A percentile compares a stretch with the other conserved stretches of the same genome.
Conservation (phyloP, 208 protist species). For the Entamoeba histolytica region DNA sequence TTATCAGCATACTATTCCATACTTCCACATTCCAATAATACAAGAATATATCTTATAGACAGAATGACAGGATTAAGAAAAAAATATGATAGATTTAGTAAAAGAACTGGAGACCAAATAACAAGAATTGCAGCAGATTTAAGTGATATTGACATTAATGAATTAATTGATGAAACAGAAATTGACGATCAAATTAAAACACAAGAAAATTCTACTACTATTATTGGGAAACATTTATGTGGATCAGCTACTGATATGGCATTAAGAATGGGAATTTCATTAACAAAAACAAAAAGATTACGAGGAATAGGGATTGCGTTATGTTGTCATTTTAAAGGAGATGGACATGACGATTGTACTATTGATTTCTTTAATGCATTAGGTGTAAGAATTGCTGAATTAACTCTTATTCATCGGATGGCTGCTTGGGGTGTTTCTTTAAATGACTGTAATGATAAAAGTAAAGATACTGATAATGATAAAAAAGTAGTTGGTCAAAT, state of each 20-base stretch:
- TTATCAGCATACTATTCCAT: neutral
- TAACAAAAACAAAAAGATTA: neutral
- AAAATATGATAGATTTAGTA: neutral
- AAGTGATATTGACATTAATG: neutral
- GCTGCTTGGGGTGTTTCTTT: neutral
- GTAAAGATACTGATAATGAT: neutral
- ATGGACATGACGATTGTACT: neutral
- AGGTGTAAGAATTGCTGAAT: neutral
- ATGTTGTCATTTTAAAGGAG: neutral
- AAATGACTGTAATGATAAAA: neutral
- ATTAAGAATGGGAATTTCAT: neutral
- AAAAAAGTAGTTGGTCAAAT: neutral
- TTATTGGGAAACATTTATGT: neutral
- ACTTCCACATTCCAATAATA: neutral
- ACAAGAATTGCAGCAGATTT: neutral
- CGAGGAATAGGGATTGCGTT: neutral
- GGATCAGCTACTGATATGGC: neutral
- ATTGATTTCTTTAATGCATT: neutral
- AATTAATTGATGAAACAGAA: neutral
- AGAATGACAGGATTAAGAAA: neutral
- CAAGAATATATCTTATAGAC: neutral
- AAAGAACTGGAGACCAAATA: neutral
- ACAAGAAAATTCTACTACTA: neutral
- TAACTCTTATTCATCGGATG: neutral
- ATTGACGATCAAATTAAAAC: neutral